phyloP scores from a whole-genome alignment of 352 stramenopile species.

The Globisporangium orthogonon region DNA sequence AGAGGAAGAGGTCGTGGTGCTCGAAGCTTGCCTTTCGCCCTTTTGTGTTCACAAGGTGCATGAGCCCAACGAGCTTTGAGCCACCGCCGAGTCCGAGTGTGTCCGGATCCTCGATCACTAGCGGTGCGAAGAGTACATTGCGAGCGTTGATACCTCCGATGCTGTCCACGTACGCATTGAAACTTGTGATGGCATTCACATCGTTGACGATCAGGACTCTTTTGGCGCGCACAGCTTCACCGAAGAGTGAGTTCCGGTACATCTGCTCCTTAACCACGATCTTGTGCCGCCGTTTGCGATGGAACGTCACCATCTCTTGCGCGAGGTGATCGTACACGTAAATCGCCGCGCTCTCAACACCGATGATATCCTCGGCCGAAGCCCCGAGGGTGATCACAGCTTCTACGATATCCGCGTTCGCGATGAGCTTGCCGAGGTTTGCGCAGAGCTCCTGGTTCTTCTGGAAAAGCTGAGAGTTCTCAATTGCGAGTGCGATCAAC shows the following conservation, averaged over 20 bases:
- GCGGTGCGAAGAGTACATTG: slow-evolving; percentile 57
- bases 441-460: slow-evolving; percentile 67
- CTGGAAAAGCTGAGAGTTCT: slow-evolving; percentile 79
- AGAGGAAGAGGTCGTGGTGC: slow-evolving; percentile 62
- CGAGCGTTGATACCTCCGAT: slow-evolving; percentile 38
- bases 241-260: slow-evolving; percentile 51
- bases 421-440: slow-evolving; percentile 58
- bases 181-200: slow-evolving; percentile 20
- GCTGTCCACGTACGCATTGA: slow-evolving; percentile 69
- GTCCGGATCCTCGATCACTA: slow-evolving; percentile 46
- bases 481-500: slow-evolving; percentile 69
- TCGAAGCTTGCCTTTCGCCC: slow-evolving; percentile 58
- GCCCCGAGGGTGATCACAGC: slow-evolving; percentile 43
- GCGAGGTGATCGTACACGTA: slow-evolving; percentile 45
- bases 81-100: slow-evolving; percentile 12
- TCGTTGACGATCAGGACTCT: slow-evolving; percentile 70
- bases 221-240: slow-evolving; percentile 32
- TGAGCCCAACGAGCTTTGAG: slow-evolving; percentile 50
- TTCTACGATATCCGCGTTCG: slow-evolving; percentile 50
- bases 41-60: slow-evolving; percentile 71
- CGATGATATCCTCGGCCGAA: slow-evolving; percentile 63
- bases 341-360: slow-evolving; percentile 56
- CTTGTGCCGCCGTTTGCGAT: slow-evolving; percentile 57
- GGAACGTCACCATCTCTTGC: slow-evolving; percentile 59
- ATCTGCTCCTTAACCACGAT: slow-evolving; percentile 42